phyloP scores from a whole-genome alignment of 768 basidiomycete species.

The Inosperma sp. region DNA sequence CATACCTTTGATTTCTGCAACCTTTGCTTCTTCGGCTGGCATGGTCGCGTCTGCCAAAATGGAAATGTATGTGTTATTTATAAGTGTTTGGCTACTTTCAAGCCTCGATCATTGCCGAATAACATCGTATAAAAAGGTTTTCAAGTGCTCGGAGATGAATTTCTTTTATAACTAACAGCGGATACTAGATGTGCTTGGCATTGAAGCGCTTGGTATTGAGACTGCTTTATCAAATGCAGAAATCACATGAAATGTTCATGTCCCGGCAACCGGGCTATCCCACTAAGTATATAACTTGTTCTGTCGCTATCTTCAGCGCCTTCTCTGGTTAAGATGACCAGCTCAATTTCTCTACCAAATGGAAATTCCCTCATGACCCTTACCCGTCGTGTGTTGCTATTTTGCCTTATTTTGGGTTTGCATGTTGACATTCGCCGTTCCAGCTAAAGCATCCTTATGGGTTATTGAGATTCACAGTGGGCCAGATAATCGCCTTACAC shows the following conservation, averaged over 20 bases:
- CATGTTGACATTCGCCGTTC: background rate
- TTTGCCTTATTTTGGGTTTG: background rate
- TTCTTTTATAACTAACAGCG: too few relatives aligned
- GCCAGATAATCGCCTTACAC: slow-evolving; percentile 64
- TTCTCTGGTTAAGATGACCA: too few relatives aligned
- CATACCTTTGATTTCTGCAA: slow-evolving; percentile 50
- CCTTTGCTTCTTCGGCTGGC: slow-evolving; percentile 24
- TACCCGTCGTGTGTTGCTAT: slow-evolving; percentile 53
- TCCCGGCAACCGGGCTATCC: too few relatives aligned
- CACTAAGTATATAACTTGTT: too few relatives aligned
- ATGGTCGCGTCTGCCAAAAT: slow-evolving; percentile 18
- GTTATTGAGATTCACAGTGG: slow-evolving; percentile 79
- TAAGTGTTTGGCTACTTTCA: background rate
- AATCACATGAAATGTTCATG: too few relatives aligned
- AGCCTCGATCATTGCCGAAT: too few relatives aligned
- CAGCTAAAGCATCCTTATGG: slow-evolving; percentile 64
- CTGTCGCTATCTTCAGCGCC: too few relatives aligned
- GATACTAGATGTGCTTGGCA: too few relatives aligned
- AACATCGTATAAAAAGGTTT: too few relatives aligned
- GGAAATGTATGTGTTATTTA: background rate
- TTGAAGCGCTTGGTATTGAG: too few relatives aligned
- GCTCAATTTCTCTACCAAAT: slow-evolving; percentile 42
- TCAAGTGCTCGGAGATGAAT: too few relatives aligned
- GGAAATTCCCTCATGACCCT: slow-evolving; percentile 57
- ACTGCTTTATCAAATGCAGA: too few relatives aligned